These are phyloP conservation scores for Naumovozyma baii DNA, from an alignment of 805 yeast genomes.

Conservation along the genomic window DNA sequence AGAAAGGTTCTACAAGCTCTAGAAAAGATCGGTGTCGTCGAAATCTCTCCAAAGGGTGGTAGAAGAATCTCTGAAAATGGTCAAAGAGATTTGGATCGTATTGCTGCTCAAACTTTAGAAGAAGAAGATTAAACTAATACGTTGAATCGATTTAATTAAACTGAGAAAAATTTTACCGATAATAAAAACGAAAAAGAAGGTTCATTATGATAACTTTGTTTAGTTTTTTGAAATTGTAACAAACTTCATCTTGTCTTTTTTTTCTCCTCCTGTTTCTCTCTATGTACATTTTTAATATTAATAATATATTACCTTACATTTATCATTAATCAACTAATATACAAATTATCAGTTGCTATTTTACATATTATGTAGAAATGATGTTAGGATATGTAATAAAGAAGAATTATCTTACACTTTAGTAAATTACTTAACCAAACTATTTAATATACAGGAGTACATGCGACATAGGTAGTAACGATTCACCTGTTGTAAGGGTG, in stretches of 20 bases:
- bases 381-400: too few species aligned
- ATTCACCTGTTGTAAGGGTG: conserved; percentile 24
- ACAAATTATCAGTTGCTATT: too few species aligned
- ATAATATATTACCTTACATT: neutral
- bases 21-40: conserved; percentile 96
- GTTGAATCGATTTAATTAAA: too few species aligned
- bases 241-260: neutral
- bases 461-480: neutral
- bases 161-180: neutral
- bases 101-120: conserved; percentile 97
- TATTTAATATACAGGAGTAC: neutral
- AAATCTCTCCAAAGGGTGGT: conserved; percentile 96
- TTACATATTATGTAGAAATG: too few species aligned
- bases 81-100: conserved; percentile 99
- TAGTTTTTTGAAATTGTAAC: neutral
- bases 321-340: too few species aligned
- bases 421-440: too few species aligned
- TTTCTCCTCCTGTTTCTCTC: neutral
- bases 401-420: too few species aligned
- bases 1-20: conserved; percentile 96
- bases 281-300: neutral
- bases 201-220: neutral
- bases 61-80: conserved; percentile 99
- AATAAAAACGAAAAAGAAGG: neutral
- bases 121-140: conserved; percentile 53